Evolutionary conservation across 2,329 filamentous ascomycete genomes (phyloP), one percentile per base, ranked within the genome.

Genomic region (Cladosporium sp.): DNA sequence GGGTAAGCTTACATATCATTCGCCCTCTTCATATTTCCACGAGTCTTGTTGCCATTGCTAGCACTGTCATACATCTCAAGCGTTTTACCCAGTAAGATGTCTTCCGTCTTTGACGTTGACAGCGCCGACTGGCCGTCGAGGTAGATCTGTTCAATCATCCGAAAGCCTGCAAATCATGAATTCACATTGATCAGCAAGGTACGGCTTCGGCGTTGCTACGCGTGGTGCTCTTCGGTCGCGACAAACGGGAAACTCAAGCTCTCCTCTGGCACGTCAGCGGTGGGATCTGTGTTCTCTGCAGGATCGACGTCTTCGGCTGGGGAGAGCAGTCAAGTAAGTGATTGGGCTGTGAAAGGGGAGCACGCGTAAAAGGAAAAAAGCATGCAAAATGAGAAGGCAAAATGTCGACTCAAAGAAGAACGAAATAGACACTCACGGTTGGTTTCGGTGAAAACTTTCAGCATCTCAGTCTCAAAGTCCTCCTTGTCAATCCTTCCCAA

Each of bases 41-140:
- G 77, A 2, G 79, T 86, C 49, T 81, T 80, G 59, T 92, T 90
- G 0, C 86, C 85, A 60, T 93, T 93, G 18, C 85, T 87, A 3
- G 88, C 87, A 62, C 88, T 88, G 61, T 93, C 88, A 62, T 90
- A 93, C 3, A 84, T 79, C 48, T 79, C 75, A 71, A 90, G 78
- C 1, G 84, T 84, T 40, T 82, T 75, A 1, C 74, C 73, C 36
- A 86, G 70, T 7, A 89, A 72, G 1, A 81, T 79, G 4, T 80
- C 75, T 60, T 82, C 78, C 1, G 35, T 40, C 15, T 43, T 32
- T 11, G 33, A 13, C 27, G 30, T 22, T 13, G 49, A 38, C 27
- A 51, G 19, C 4, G 36, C 15, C 18, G 73, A 69, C 20, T 77
- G 72, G 57, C 83, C 78, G 45, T 83, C 82, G 13, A 90, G 72